These are phyloP conservation scores for Zopfia rhizophila DNA, from an alignment of 2,329 filamentous ascomycete genomes.

Conservation along the genomic window DNA sequence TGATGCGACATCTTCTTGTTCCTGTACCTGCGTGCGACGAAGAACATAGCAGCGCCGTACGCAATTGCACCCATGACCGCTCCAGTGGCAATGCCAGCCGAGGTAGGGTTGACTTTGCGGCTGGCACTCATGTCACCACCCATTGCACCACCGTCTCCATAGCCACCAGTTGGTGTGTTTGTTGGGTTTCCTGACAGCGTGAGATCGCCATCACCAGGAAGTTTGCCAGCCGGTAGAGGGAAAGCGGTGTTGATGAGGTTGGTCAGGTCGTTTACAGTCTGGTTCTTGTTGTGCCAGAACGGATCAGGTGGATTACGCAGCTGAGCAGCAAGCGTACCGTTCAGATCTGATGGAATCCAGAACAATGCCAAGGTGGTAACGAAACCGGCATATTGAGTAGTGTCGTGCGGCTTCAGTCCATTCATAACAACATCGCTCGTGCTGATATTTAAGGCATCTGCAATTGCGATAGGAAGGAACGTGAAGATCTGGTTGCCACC, in stretches of 20 bases:
- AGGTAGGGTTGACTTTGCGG: constrained; percentile 71
- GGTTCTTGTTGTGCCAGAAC: constrained; percentile 76
- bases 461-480: constrained; percentile 77
- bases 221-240: constrained; percentile 67
- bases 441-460: constrained; percentile 67
- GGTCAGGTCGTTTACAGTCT: constrained; percentile 77
- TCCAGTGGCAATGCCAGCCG: constrained; percentile 76
- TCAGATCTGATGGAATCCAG: constrained; percentile 57
- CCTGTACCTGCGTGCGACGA: constrained; percentile 89
- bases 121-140: constrained; percentile 62
- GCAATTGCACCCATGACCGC: constrained; percentile 81
- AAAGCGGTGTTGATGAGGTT: constrained; percentile 86
- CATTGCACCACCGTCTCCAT: constrained; percentile 60
- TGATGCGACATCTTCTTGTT: constrained; percentile 82
- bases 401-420: constrained; percentile 81
- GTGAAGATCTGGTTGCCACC: constrained; percentile 88
- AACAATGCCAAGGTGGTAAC: constrained; percentile 78
- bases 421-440: constrained; percentile 70
- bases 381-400: constrained; percentile 73
- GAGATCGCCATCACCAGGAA: constrained; percentile 54
- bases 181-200: constrained; percentile 54
- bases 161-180: constrained; percentile 40
- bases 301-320: constrained; percentile 76
- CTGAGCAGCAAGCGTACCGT: constrained; percentile 71
- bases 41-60: constrained; percentile 96